Base-by-base conservation (phyloP, 2,329 filamentous ascomycete species). In the Colletotrichum scovillei region DNA sequence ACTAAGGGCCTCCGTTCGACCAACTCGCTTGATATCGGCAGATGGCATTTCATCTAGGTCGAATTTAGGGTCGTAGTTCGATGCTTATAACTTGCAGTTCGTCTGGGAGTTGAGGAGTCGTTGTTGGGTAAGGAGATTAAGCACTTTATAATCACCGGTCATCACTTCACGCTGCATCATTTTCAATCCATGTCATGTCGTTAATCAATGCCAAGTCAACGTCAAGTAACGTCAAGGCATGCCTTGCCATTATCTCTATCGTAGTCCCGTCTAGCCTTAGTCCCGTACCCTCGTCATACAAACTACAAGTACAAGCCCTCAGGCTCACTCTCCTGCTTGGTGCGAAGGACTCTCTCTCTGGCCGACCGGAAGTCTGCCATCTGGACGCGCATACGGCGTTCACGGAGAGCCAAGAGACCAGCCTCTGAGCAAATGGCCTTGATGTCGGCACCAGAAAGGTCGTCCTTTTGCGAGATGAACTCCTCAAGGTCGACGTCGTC, bases 351-450 rank as follows among this genome's bases (percentile, higher is more conserved):
- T 77, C 95, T 92, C 86, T 99, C 97, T 78, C 96, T 91, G 28
- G 97, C 97, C 69, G 95, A 89, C 69, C 97, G 89, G 89, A 99
- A 99, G 84, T 99, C 97, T 8, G 95, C 94, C 97, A 99, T 99
- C 85, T 98, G 96, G 72, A 99, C 97, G 69, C 96, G 92, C 97
- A 99, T 99, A 81, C 97, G 92, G 76, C 97, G 91, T 87, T 99
- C 97, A 78, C 97, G 91, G 75, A 99, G 88, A 24, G 97, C 97
- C 90, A 98, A 92, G 81, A 99, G 87, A 84, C 97, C 97, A 56
- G 97, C 96, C 83, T 99, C 97, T 35, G 95, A 98, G 86, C 97
- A 99, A 79, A 99, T 99, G 60, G 97, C 97, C 86, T 98, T 97
- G 88, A 99, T 98, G 84, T 99, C 97, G 46, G 97, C 97, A 84